Evolutionary conservation across 73 alveolate species (phyloP).

Genomic region (Symbiodinium natans): DNA sequence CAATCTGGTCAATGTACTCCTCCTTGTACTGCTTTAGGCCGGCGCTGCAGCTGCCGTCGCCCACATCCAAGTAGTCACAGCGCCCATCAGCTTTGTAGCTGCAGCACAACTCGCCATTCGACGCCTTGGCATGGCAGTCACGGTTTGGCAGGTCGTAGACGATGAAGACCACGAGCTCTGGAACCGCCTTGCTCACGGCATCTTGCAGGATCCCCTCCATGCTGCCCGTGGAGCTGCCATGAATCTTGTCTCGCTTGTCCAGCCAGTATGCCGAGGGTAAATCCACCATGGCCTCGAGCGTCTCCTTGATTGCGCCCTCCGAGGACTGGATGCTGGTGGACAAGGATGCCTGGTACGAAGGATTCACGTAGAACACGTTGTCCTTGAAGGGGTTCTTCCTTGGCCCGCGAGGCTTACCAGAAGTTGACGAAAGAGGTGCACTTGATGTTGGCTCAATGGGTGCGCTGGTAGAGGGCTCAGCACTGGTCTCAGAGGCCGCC

Average conservation of each 20-base stretch:
- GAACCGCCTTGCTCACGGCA: conserved; percentile 71
- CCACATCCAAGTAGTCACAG: conserved; percentile 46
- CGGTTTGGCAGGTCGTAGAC: conserved; percentile 94
- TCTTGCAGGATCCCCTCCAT: conserved; percentile 78
- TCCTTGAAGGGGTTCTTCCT: conserved; percentile 35
- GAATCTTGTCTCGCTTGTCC: conserved; percentile 58
- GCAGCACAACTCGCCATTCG: conserved; percentile 95
- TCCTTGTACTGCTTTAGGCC: conserved; percentile 93
- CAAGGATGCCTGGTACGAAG: conserved; percentile 50
- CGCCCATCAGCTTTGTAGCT: conserved; percentile 67
- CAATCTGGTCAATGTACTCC: conserved; percentile 93
- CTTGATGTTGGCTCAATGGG: neutral
- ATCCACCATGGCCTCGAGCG: conserved; percentile 48
- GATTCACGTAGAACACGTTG: conserved; percentile 56
- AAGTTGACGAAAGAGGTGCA: neutral
- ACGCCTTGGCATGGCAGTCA: conserved; percentile 94
- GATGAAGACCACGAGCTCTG: conserved; percentile 81
- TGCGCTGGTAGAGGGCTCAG: neutral
- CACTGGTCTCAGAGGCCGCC: neutral
- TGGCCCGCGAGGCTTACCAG: no score
- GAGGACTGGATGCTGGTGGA: conserved; percentile 50
- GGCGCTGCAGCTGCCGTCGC: conserved; percentile 42
- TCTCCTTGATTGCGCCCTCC: neutral
- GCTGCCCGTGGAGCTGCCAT: conserved; percentile 40
- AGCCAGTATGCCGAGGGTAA: conserved; percentile 77